A percentile compares a stretch with the other conserved stretches of the same genome.
phyloP scores from a whole-genome alignment of 2,329 filamentous ascomycete species.

The Epichloe gansuensis region DNA sequence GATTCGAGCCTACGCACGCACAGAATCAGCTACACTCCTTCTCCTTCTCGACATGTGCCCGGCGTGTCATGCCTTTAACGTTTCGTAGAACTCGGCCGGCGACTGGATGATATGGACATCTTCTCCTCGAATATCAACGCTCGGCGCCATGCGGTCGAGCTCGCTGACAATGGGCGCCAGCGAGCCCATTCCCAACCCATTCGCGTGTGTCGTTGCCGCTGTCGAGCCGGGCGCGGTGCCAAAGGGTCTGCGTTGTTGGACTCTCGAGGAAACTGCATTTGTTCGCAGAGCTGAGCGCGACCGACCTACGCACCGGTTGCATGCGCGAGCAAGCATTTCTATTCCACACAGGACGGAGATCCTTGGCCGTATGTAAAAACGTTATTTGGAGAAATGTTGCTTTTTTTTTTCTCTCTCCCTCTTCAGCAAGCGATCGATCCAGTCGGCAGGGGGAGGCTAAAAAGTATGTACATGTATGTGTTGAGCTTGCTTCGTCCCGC shows the following conservation, averaged over 20 bases:
- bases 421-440: too few relatives aligned
- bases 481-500: neutral
- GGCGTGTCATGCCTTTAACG: slow-evolving; percentile 54
- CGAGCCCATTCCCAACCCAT: slow-evolving; percentile 21
- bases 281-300: slow-evolving; percentile 7
- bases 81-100: slow-evolving; percentile 82
- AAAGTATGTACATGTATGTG: neutral
- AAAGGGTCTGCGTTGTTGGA: slow-evolving; percentile 29
- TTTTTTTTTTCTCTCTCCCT: neutral
- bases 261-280: slow-evolving; percentile 14
- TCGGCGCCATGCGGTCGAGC: slow-evolving; percentile 79
- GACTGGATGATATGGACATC: slow-evolving; percentile 68
- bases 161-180: slow-evolving; percentile 50
- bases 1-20: slow-evolving; percentile 55
- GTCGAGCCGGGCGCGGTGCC: slow-evolving; percentile 21
- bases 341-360: neutral
- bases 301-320: slow-evolving; percentile 19
- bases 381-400: neutral
- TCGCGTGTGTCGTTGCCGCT: slow-evolving; percentile 15
- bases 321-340: slow-evolving; percentile 23
- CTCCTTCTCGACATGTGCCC: neutral
- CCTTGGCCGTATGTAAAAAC: neutral
- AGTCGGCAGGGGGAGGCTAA: neutral
- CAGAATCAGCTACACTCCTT: neutral
- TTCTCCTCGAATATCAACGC: slow-evolving; percentile 72